Conservation (phyloP, 1,284 basidiomycete genomes). For the Malassezia caprae region DNA sequence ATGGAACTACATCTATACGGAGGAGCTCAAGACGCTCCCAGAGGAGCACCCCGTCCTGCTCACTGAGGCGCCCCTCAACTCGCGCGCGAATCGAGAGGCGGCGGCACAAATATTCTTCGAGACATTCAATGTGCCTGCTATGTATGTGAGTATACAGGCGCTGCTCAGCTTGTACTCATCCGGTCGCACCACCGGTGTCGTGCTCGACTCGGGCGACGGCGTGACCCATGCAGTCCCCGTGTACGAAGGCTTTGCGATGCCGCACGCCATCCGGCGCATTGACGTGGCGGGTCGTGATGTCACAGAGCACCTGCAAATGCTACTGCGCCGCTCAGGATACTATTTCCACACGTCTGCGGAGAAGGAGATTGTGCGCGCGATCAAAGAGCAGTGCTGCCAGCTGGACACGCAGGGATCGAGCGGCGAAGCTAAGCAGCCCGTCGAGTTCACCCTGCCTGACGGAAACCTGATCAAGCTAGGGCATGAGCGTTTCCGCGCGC, state of each 20-base stretch:
- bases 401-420: constrained; percentile 61
- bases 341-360: constrained; percentile 94
- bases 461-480: constrained; percentile 89
- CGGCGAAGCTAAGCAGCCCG: constrained; percentile 55
- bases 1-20: constrained; percentile 43
- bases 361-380: constrained; percentile 88
- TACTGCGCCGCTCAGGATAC: constrained; percentile 86
- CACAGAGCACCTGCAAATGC: constrained; percentile 85
- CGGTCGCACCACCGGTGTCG: constrained; percentile 96
- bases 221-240: constrained; percentile 98
- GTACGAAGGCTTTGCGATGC: constrained; percentile 98
- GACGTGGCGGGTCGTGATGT: constrained; percentile 92
- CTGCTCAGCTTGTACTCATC: constrained; percentile 97
- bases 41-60: constrained; percentile 83
- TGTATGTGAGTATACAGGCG: constrained; percentile 94
- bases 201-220: constrained; percentile 95
- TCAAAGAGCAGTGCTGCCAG: constrained; percentile 98
- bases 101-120: constrained; percentile 97
- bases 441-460: constrained; percentile 89
- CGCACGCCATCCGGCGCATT: constrained; percentile 86
- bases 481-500: constrained; percentile 86
- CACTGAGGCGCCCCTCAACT: constrained; percentile 85
- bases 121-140: constrained; percentile 94
- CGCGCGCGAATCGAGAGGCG: constrained; percentile 83
- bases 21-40: constrained; percentile 44